Evolutionary conservation across 139 green algal species (phyloP), one percentile per base, ranked within the genome.

Genomic region (Micromonas commoda): DNA sequence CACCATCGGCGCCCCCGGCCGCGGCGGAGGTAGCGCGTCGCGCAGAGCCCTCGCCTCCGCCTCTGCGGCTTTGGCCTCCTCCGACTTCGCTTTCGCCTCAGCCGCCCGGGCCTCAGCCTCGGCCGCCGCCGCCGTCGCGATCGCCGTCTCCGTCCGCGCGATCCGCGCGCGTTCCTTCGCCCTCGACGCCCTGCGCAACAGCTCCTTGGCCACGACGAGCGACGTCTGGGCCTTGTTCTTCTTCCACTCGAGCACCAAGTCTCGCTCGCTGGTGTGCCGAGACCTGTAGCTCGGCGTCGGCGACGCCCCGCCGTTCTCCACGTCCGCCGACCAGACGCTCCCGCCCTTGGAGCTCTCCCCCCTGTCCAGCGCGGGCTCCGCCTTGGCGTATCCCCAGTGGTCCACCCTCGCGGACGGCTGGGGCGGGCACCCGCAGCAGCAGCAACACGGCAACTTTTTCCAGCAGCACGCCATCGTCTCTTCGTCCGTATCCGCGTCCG

Each of bases 401-500:
- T 57, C n/a, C 13, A 71, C 13, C 28, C 28, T 26, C 29, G 64
- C 33, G 28, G 23, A 21, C 26, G 33, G 64, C 29, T 32, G 64
- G 4, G 64, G 64, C 29, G 23, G 26, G 29, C 64, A 71, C 26
- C 4, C 26, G 28, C 64, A 71, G 3, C 4, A 3, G 28, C 13
- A 13, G 3, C 26, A 35, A 3, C 64, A 2, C 29, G 28, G 45
- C 9, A 9, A 57, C 45, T 57, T 39, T 13, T 33, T 32, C 64
- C 64, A 71, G 28, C 64, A 71, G 64, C 64, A 71, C 4, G 38
- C 28, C 64, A 71, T 71, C 13, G 64, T 71, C 28, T 71, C 64
- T 3, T 71, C 26, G n/a, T 32, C 26, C 4, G 2, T 38, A 4
- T 71, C 28, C 28, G 33, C 64, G 26, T 71, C 64, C 32, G n/a